phyloP scores from a whole-genome alignment of 75 land plant species.

The Pinus taeda region DNA sequence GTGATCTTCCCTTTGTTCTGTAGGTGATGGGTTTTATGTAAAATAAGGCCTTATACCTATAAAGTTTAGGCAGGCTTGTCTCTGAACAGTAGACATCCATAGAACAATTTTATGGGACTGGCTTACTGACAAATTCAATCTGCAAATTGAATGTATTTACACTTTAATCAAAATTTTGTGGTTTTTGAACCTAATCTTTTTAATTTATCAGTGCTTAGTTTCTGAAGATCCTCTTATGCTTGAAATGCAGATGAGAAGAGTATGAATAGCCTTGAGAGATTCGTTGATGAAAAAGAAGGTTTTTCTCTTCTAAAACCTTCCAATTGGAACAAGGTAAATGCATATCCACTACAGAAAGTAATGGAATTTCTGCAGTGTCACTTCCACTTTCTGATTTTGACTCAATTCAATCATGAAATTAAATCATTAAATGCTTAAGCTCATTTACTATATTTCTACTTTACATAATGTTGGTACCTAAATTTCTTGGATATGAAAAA shows the following conservation, averaged over 20 bases:
- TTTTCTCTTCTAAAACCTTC: constrained; percentile 68
- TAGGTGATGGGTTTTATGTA: background rate
- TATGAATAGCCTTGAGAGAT: constrained; percentile 25
- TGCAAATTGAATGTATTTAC: background rate
- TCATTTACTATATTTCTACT: background rate
- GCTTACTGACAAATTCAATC: background rate
- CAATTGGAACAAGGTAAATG: constrained; percentile 63
- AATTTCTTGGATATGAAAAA: background rate
- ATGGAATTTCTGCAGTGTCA: background rate
- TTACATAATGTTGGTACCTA: constrained; percentile 1
- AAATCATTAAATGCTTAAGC: background rate
- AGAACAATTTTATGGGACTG: background rate
- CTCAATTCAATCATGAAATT: background rate
- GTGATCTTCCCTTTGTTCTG: background rate
- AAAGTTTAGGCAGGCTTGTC: background rate
- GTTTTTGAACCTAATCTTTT: background rate
- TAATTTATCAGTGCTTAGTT: background rate
- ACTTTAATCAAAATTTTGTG: background rate
- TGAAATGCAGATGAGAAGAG: constrained; percentile 13
- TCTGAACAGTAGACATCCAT: background rate
- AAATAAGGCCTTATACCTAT: background rate
- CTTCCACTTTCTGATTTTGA: background rate
- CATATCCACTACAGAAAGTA: background rate
- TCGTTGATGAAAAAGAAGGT: constrained; percentile 57
- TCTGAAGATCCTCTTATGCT: background rate